Evolutionary conservation across 768 basidiomycete genomes (phyloP).

Genomic region (Exsudoporus frostii): DNA sequence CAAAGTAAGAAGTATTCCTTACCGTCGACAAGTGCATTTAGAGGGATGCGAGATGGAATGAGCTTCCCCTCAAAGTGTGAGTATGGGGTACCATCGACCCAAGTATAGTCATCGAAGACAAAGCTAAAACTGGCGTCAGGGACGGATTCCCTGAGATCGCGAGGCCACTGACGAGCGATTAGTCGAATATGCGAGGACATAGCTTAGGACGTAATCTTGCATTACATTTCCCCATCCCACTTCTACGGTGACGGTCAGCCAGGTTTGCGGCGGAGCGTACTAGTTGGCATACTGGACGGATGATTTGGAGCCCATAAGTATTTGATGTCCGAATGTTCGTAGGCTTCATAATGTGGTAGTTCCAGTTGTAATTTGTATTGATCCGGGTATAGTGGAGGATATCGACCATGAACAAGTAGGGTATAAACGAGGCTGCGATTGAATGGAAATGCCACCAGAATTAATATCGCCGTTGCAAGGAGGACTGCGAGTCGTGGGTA

Average conservation of each 20-base stretch:
- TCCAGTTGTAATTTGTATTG: neutral
- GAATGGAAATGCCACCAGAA: neutral
- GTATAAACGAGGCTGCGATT: neutral
- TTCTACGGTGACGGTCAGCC: neutral
- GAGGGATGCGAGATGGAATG: neutral
- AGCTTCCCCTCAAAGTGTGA: neutral
- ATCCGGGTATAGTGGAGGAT: neutral
- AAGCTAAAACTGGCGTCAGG: neutral
- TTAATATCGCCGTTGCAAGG: neutral
- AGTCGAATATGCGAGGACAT: neutral
- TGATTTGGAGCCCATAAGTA: neutral
- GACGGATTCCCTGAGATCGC: neutral
- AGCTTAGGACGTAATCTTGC: conserved; percentile 1
- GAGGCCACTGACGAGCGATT: neutral
- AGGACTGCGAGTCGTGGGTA: neutral
- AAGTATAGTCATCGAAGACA: neutral
- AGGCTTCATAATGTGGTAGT: neutral
- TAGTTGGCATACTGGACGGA: neutral
- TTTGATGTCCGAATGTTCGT: neutral
- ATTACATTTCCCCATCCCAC: neutral
- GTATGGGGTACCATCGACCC: neutral
- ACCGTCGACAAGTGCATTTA: neutral
- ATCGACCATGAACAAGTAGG: neutral
- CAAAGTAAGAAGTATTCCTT: neutral
- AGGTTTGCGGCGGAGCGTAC: neutral